Evolutionary conservation across 345 rosid genomes (phyloP).

Genomic region (Brassica napus): DNA sequence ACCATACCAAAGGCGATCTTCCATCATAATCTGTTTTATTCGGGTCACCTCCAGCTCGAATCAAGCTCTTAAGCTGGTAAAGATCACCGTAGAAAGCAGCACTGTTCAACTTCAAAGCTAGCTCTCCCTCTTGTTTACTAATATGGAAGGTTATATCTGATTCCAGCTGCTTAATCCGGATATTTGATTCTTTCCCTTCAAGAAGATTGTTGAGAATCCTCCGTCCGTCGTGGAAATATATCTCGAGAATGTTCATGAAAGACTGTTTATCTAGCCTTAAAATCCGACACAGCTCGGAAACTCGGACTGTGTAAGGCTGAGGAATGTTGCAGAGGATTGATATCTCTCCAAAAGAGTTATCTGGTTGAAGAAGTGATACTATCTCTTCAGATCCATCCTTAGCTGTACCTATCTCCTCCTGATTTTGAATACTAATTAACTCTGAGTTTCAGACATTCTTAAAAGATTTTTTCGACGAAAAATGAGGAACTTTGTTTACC

Average conservation of each 20-base stretch:
- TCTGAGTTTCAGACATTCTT: neutral
- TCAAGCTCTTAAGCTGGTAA: conserved; percentile 56
- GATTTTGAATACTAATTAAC: neutral
- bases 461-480: neutral
- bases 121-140: conserved; percentile 67
- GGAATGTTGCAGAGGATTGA: conserved; percentile 72
- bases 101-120: conserved; percentile 68
- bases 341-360: conserved; percentile 68
- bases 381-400: conserved; percentile 85
- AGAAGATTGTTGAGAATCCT: conserved; percentile 68
- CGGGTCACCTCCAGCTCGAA: conserved; percentile 74
- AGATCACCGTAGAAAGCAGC: conserved; percentile 71
- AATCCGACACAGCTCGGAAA: conserved; percentile 57
- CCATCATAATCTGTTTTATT: conserved; percentile 70
- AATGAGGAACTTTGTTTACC: conserved; percentile 43
- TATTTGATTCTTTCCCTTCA: conserved; percentile 67
- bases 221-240: conserved; percentile 68
- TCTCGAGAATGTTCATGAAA: conserved; percentile 62
- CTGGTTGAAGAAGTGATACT: conserved; percentile 52
- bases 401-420: conserved; percentile 62
- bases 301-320: conserved; percentile 61
- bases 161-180: conserved; percentile 54
- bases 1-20: conserved; percentile 78
- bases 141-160: conserved; percentile 68
- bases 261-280: conserved; percentile 73